A percentile compares a stretch with the other conserved stretches of the same genome.
Conservation (phyloP, 306 rosid genomes). For the Dryas octopetala region DNA sequence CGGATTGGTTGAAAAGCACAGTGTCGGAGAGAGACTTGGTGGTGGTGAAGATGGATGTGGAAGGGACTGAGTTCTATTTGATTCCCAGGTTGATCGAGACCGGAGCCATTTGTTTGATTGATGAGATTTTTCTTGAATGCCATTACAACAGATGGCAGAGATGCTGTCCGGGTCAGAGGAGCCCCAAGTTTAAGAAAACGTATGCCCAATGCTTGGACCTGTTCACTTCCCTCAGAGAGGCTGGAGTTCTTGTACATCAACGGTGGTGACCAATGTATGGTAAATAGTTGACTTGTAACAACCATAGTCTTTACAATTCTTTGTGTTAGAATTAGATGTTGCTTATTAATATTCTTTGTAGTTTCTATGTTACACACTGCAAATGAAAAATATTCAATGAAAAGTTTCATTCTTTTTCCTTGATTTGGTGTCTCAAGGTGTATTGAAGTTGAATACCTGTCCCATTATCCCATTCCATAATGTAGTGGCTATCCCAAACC, state of each 20-base stretch:
- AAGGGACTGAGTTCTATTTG: conserved; percentile 64
- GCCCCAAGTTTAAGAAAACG: conserved; percentile 46
- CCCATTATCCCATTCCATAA: too few species aligned
- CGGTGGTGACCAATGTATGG: conserved; percentile 45
- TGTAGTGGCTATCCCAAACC: too few species aligned
- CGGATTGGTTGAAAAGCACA: conserved; percentile 45
- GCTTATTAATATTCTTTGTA: not conserved
- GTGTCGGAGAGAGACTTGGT: conserved; percentile 46
- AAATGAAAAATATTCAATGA: not conserved
- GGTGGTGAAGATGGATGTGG: conserved; percentile 71
- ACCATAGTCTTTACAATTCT: not conserved
- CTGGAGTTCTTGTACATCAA: conserved; percentile 72
- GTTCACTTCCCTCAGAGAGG: conserved; percentile 44
- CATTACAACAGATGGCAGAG: conserved; percentile 62
- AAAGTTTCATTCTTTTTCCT: conserved; percentile 6
- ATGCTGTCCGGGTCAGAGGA: conserved; percentile 57
- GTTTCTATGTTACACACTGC: not conserved
- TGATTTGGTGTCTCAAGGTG: not conserved
- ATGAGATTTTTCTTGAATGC: conserved; percentile 65
- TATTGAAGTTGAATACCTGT: not conserved
- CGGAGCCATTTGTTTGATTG: conserved; percentile 62
- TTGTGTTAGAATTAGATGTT: conserved; percentile 27
- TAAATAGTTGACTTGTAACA: not conserved
- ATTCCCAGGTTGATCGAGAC: conserved; percentile 58
- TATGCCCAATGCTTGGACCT: conserved; percentile 52